Evolutionary conservation across 2,329 filamentous ascomycete genomes (phyloP).

Genomic region (Elsinoe perseae): DNA sequence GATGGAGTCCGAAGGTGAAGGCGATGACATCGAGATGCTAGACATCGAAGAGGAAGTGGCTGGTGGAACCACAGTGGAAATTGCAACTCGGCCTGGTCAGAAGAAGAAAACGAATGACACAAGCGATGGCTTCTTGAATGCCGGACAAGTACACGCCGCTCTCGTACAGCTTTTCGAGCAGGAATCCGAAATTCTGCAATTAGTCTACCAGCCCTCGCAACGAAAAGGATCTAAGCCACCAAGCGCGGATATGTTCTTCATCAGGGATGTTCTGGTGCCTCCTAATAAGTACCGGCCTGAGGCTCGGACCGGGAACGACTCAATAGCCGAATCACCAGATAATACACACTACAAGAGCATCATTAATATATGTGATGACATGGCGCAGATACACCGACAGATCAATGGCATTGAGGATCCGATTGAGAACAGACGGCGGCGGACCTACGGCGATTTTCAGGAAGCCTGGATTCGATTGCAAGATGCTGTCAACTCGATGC

Average conservation of each 20-base stretch:
- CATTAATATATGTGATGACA: slow-evolving; percentile 62
- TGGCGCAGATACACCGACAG: slow-evolving; percentile 67
- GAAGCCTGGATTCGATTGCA: slow-evolving; percentile 78
- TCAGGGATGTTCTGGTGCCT: slow-evolving; percentile 76
- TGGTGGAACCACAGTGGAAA: slow-evolving; percentile 48
- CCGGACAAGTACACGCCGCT: slow-evolving; percentile 73
- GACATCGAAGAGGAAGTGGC: slow-evolving; percentile 36
- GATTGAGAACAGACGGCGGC: slow-evolving; percentile 41
- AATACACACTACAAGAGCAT: slow-evolving; percentile 85
- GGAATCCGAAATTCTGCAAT: slow-evolving; percentile 71
- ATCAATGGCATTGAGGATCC: slow-evolving; percentile 45
- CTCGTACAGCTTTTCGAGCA: slow-evolving; percentile 75
- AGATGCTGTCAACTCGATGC: slow-evolving; percentile 82
- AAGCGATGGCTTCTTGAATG: slow-evolving; percentile 67
- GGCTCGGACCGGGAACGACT: slow-evolving; percentile 68
- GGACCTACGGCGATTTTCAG: slow-evolving; percentile 68
- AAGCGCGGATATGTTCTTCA: slow-evolving; percentile 89
- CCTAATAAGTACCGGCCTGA: slow-evolving; percentile 89
- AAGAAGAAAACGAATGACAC: slow-evolving; percentile 34
- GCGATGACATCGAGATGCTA: slow-evolving; percentile 27
- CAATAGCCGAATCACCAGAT: slow-evolving; percentile 80
- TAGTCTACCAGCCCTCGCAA: slow-evolving; percentile 77
- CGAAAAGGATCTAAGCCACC: slow-evolving; percentile 46
- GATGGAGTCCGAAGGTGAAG: slow-evolving; percentile 30
- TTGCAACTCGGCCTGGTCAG: slow-evolving; percentile 29